phyloP scores from a whole-genome alignment of 148 eudicot genomes.

The Cornus florida region DNA sequence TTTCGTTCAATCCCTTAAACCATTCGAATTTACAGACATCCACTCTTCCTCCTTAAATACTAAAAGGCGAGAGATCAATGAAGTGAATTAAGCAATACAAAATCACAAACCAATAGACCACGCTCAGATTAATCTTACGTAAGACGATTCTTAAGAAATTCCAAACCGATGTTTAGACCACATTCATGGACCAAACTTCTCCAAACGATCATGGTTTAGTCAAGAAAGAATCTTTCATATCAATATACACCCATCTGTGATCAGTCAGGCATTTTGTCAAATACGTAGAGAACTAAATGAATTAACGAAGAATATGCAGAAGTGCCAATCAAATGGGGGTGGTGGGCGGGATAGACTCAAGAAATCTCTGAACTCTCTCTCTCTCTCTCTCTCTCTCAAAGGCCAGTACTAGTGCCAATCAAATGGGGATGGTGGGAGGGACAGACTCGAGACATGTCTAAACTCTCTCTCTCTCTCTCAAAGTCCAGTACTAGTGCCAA shows the following conservation, averaged over 20 bases:
- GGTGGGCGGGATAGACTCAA: no score
- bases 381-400: no score
- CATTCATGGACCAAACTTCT: neutral
- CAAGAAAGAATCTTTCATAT: neutral
- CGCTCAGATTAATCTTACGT: no score
- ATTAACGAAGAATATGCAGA: neutral
- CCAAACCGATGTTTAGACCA: neutral
- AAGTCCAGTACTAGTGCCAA: neutral
- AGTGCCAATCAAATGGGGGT: neutral
- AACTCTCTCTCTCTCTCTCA: no score
- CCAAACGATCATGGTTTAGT: neutral
- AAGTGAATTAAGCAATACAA: neutral
- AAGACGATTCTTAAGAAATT: neutral
- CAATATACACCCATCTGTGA: neutral
- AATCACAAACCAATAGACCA: neutral
- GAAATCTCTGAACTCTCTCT: no score
- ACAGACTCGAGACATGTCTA: no score
- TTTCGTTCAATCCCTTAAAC: no score
- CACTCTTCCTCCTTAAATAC: no score
- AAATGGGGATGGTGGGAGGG: neutral
- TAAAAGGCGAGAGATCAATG: no score
- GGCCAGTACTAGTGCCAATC: neutral
- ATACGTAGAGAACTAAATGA: slow-evolving; percentile 14
- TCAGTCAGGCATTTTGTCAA: slow-evolving; percentile 36
- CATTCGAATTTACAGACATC: no score